Base-by-base conservation (phyloP, 305 asterid species). In the Petunia hybrid region DNA sequence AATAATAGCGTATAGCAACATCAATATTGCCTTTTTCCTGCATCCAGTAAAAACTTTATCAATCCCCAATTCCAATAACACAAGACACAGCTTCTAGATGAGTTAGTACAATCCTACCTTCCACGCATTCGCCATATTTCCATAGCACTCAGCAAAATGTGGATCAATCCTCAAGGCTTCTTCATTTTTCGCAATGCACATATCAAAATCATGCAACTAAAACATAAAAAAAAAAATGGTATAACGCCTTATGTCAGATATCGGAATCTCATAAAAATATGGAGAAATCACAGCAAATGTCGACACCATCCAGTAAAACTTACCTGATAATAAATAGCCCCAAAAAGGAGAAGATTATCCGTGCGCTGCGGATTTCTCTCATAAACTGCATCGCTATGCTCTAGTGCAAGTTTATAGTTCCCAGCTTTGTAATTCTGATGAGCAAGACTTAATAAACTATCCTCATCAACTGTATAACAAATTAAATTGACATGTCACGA, bases 71-170 rank as follows among this genome's bases (percentile, higher is more conserved):
- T 63, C 77, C 46, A 85, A 84, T 8, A 83, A 40, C 42, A 74
- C 66, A 82, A 40, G 76, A 45, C 41, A 79, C 79, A 64, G 62
- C 71, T 65, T 73, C 67, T 62, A 84, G 71, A 79, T 40, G 51
- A 81, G 39, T 69, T 60, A 53, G 64, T n/a, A 36, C 46, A 39
- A 81, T 8, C 63, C 65, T 84, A 96, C 99, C 98, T 96, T 96
- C 93, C 91, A 96, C 82, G 99, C 99, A 89, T 96, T 96, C 13
- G 98, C 99, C 99, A 94, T 96, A 84, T 96, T 96, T 74, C 99
- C 99, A 87, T 94, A 96, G 85, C 99, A 94, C 90, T 96, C 99
- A 60, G 99, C 98, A 92, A 96, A 94, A 81, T 89, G 95, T 41
- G 99, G 98, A 80, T 96, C 93, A 59, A 96, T 86, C 63, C 90